A percentile compares a stretch with the other conserved stretches of the same genome.
Evolutionary conservation across 768 basidiomycete species (phyloP).

Genomic region (Dacryopinax spathularia): DNA sequence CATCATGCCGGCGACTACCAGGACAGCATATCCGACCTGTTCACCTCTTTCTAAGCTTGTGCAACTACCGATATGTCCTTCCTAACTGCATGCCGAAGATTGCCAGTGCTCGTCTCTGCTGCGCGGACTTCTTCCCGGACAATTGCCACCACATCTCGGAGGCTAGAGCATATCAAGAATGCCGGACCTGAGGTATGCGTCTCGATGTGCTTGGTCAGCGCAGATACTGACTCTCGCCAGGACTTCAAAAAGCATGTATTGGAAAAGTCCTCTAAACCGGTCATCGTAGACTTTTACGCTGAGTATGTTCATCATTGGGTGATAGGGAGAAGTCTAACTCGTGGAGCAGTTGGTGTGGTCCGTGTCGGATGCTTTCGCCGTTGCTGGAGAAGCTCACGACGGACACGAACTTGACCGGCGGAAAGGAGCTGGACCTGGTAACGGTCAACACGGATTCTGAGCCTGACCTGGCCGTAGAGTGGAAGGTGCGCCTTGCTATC

Average conservation of each 20-base stretch:
- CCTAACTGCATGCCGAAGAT: not conserved
- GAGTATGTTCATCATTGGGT: constrained; percentile 32
- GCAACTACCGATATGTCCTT: not conserved
- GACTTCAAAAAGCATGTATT: constrained; percentile 7
- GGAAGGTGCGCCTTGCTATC: constrained; percentile 28
- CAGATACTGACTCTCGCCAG: not conserved
- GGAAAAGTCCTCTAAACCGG: constrained; percentile 28
- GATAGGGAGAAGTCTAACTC: not conserved
- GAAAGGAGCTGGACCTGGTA: constrained; percentile 51
- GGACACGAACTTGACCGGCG: constrained; percentile 35
- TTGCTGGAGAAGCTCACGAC: constrained; percentile 45
- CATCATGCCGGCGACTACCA: not conserved
- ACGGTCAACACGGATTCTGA: constrained; percentile 44
- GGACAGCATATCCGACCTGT: not conserved
- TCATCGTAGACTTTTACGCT: constrained; percentile 69
- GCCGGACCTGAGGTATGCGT: not conserved
- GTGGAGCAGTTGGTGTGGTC: constrained; percentile 59
- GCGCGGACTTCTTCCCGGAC: not conserved
- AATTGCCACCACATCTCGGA: not conserved
- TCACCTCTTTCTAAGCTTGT: not conserved
- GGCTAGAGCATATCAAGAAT: not conserved
- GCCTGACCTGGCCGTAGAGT: constrained; percentile 35
- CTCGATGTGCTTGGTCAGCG: not conserved
- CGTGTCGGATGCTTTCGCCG: constrained; percentile 61
- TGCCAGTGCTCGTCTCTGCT: not conserved